Conservation (phyloP, 371 early-diverging fungal genomes). For the Quaeritorhiza haematococci region DNA sequence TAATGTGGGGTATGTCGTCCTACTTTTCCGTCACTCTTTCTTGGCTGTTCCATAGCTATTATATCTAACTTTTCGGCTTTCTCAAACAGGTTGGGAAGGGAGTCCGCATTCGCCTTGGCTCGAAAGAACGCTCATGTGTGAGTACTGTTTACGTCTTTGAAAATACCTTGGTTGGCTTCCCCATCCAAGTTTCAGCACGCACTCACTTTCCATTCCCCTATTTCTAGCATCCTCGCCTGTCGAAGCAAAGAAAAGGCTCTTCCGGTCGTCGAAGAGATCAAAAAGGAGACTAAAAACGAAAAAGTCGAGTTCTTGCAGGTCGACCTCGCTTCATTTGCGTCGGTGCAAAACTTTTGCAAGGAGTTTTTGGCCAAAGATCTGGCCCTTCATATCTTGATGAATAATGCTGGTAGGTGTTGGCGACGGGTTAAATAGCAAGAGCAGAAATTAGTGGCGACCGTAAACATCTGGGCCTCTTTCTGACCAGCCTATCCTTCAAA, state of each 20-base stretch:
- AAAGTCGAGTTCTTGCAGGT: constrained; percentile 41
- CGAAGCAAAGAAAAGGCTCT: not conserved
- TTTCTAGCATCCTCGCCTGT: too few species aligned
- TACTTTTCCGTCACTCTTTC: too few species aligned
- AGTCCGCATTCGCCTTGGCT: constrained; percentile 54
- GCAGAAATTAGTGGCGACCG: too few species aligned
- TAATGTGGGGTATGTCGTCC: constrained; percentile 12
- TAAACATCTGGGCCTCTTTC: not conserved
- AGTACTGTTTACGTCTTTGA: too few species aligned
- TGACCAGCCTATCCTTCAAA: not conserved
- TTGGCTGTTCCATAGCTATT: too few species aligned
- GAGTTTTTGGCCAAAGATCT: constrained; percentile 9
- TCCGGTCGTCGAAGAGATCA: not conserved
- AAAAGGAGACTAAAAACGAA: constrained; percentile 3
- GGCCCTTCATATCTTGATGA: constrained; percentile 43
- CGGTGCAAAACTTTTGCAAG: constrained; percentile 25
- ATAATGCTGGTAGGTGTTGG: constrained; percentile 47
- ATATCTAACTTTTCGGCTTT: too few species aligned
- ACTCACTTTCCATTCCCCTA: too few species aligned
- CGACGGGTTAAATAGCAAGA: too few species aligned
- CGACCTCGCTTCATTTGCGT: constrained; percentile 41
- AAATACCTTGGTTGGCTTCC: too few species aligned
- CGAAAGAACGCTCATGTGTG: too few species aligned
- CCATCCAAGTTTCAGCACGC: too few species aligned
- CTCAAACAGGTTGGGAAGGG: too few species aligned